Evolutionary conservation across 192 early-diverging fungal species (phyloP), one percentile per base, ranked within the genome.

Genomic region (Geosiphon pyriformis): DNA sequence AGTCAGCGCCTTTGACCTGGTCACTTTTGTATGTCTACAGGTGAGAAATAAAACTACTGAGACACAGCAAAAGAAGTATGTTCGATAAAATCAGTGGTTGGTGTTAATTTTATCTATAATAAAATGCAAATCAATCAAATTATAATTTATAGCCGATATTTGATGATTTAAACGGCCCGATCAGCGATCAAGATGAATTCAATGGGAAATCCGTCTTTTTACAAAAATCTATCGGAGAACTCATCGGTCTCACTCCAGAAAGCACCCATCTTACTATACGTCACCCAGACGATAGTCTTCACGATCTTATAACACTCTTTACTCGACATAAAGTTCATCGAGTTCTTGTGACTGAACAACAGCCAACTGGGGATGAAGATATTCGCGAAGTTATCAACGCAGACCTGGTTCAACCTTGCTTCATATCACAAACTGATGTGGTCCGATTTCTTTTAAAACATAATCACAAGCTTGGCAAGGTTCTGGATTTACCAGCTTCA

Each of bases 401-500:
- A 20, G 65, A 42, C 32, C 63, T 54, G 47, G 26, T 48, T 11
- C 31, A 59, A 49, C 76, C 79, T 11, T 66, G 60, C 1, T 46
- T 85, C 4, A 35, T 82, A 23, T 82, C 81, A 0, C 83, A 85
- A 70, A 81, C 78, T 29, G 83, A 85, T 61, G 69, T 81, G 4
- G 61, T 85, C 49, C 65, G 74, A 18, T 85, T 73, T 59, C 62
- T 85, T 3, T 69, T 78, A 15, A 60, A 69, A 22, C 69, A 82
- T 53, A 82, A 85, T 23, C 83, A 85, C 60, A 71, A 71, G 17
- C 48, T 85, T 15, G 83, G 83, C 4, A 56, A 77, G 2, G 63
- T 83, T 52, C 46, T 85, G 48, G 81, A 85, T 42, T 57, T 51
- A 2, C 32, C 56, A 0, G 77, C 77, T 7, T 49, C 67, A 0